Evolutionary conservation across 2,329 filamentous ascomycete genomes (phyloP), one percentile per base, ranked within the genome.

Genomic region (Gyromitra esculenta): DNA sequence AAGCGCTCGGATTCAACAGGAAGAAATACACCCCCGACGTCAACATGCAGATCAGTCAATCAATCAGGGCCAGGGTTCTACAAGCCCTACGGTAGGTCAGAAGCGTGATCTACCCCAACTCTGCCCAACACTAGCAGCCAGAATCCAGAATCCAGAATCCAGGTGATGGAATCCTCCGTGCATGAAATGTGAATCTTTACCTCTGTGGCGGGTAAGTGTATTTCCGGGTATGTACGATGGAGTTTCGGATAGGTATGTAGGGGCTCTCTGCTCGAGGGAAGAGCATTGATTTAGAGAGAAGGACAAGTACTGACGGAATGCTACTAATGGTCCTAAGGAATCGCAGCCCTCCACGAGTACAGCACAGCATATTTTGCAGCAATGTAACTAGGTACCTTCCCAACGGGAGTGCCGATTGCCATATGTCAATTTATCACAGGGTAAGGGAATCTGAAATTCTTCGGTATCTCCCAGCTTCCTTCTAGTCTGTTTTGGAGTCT

Each of bases 371-470:
- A 69, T 45, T 52, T 54, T 54, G 56, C 18, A 39, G 60, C 52
- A 57, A 69, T 57, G 50, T 73, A 62, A 50, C 45, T 48, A 70
- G 56, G 57, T 69, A 65, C 50, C 67, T 48, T 63, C n/a, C 21
- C 45, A 52, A 57, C 45, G 59, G 13, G n/a, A 37, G 69, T 31
- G 52, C 62, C 52, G 25, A 37, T 18, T 52, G 72, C 72, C 72
- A 75, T 75, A 57, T 75, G 72, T 75, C 66, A 70, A 65, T 65
- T 48, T 50, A 65, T 75, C 72, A 75, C 66, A 75, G 72, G 72
- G 15, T 35, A 37, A 59, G 31, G 52, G 11, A 31, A 56, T 7
- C 35, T 48, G 18, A 21, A n/a, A n/a, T 18, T 52, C 37, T 39
- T 48, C 56, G 43, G 64, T n/a, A 74, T 63, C 48, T 35, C 48